Evolutionary conservation across 352 stramenopile species (phyloP).

Genomic region (Pythium coloratum): DNA sequence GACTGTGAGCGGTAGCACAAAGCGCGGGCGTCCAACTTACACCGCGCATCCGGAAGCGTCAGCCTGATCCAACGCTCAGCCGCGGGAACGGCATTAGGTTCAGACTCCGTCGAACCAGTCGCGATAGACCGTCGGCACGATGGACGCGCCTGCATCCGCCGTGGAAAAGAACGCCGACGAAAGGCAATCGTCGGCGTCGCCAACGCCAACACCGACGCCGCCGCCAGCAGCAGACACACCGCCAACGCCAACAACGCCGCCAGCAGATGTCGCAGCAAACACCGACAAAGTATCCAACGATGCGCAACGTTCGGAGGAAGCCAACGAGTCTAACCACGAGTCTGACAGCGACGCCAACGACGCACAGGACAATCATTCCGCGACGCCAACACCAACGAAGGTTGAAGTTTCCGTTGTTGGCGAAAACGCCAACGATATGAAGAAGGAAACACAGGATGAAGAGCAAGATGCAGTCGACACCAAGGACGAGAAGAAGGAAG

Average conservation of each 20-base stretch:
- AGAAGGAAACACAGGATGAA: not conserved
- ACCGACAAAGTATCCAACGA: conserved; percentile 6
- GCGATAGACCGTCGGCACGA: not conserved
- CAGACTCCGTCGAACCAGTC: not conserved
- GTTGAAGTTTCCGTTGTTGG: conserved; percentile 15
- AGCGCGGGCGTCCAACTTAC: conserved; percentile 28
- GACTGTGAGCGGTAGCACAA: conserved; percentile 22
- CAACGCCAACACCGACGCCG: not conserved
- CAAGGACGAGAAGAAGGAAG: conserved; percentile 2
- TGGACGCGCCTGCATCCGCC: conserved; percentile 13
- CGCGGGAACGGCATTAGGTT: not conserved
- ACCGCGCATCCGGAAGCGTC: conserved; percentile 25
- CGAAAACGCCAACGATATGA: not conserved
- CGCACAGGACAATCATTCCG: conserved; percentile 19
- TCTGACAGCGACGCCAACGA: not conserved
- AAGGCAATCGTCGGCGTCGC: not conserved
- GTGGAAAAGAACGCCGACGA: conserved; percentile 9
- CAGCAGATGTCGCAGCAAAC: conserved; percentile 7
- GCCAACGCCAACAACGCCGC: conserved; percentile 3
- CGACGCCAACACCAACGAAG: not conserved
- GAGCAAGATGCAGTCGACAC: conserved; percentile 1
- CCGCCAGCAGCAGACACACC: not conserved
- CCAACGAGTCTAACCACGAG: not conserved
- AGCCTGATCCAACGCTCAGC: conserved; percentile 11
- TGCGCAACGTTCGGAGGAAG: not conserved